Percentiles rank a stretch among this genome's conserved stretches.
These are phyloP conservation scores for Pythium dissimile DNA, from an alignment of 352 stramenopile species.

Conservation along the genomic window DNA sequence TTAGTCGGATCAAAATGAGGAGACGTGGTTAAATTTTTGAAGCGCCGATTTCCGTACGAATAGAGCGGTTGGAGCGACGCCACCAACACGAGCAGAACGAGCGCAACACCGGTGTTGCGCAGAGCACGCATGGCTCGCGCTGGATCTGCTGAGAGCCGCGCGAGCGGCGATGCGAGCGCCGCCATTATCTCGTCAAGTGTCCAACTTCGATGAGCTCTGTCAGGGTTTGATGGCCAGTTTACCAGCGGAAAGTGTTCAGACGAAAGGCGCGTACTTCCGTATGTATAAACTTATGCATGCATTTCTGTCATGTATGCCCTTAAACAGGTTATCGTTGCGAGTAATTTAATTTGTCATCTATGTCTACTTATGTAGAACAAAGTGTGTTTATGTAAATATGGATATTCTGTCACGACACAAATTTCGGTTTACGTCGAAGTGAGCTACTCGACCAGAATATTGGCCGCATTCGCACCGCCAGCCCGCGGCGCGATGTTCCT, in stretches of 20 bases:
- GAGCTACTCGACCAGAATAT: too few relatives aligned
- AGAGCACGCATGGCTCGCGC: neutral
- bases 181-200: neutral
- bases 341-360: neutral
- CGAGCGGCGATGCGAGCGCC: neutral
- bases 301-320: too few relatives aligned
- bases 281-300: too few relatives aligned
- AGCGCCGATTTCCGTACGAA: slow-evolving; percentile 8
- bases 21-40: neutral
- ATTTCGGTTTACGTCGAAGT: slow-evolving; percentile 3
- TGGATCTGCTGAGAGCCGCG: neutral
- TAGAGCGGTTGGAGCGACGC: slow-evolving; percentile 6
- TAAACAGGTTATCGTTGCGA: neutral
- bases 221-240: neutral
- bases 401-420: neutral
- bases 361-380: neutral
- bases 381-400: neutral
- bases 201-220: neutral
- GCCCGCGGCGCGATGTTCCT: slow-evolving; percentile 45
- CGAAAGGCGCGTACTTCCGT: too few relatives aligned
- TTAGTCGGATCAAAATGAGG: neutral
- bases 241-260: neutral
- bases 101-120: neutral
- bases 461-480: too few relatives aligned
- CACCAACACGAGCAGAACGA: slow-evolving; percentile 9